These are phyloP conservation scores for Beauveria asiatica DNA, from an alignment of 2,329 filamentous ascomycete species.

Conservation along the genomic window DNA sequence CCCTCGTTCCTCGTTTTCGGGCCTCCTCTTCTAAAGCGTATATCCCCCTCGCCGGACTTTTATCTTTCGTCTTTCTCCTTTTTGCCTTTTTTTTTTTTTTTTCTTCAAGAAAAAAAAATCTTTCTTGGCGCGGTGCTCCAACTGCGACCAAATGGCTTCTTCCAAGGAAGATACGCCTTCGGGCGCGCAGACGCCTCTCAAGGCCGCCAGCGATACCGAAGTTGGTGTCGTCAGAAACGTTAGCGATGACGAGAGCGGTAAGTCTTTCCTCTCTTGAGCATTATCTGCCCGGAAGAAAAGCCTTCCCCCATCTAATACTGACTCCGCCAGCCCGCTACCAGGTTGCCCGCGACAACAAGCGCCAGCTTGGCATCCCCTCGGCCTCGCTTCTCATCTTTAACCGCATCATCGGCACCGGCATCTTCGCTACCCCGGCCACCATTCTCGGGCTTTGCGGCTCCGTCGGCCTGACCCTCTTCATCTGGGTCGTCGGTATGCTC, in stretches of 20 bases:
- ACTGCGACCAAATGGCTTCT: background rate
- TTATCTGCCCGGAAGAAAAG: too few species aligned
- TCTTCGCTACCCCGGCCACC: conserved; percentile 54
- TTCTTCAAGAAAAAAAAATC: too few species aligned
- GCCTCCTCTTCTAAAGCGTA: background rate
- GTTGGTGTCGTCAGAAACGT: background rate
- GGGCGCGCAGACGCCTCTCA: conserved; percentile 5
- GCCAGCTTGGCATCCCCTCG: conserved; percentile 46
- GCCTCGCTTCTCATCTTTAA: conserved; percentile 55
- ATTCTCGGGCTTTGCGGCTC: conserved; percentile 50
- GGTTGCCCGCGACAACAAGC: conserved; percentile 37
- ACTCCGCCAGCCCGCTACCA: conserved; percentile 23
- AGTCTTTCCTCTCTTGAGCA: background rate
- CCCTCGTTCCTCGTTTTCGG: too few species aligned
- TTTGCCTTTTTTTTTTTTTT: too few species aligned
- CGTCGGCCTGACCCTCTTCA: conserved; percentile 52
- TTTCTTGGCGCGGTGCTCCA: background rate
- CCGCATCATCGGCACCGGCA: conserved; percentile 58
- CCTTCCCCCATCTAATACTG: too few species aligned
- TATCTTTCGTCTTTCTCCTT: too few species aligned
- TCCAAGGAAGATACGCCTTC: conserved; percentile 5
- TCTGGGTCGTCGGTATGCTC: conserved; percentile 55
- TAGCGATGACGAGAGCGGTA: conserved; percentile 12
- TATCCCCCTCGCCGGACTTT: background rate
- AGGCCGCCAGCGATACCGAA: conserved; percentile 2